Evolutionary conservation across 805 yeast genomes (phyloP), one percentile per base, ranked within the genome.

Genomic region (Candida bentonensis): DNA sequence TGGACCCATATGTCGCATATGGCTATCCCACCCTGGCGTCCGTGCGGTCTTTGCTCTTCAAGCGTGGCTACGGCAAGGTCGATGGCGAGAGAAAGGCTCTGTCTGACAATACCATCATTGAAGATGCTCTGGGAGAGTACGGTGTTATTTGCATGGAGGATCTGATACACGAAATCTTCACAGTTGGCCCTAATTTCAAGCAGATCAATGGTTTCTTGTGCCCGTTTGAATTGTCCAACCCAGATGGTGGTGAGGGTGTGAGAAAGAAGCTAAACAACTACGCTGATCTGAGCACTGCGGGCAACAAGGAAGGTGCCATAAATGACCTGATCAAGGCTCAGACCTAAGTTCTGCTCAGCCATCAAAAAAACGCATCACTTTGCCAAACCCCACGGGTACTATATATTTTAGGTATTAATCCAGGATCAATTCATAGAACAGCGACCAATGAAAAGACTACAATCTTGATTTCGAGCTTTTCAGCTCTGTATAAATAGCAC

Each of bases 131-230:
- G 63, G 95, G 95, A 70, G 74, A 84, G 74, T 86, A 77, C 82
- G 94, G 95, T 78, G 81, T 86, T 69, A 76, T 73, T 65, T 86
- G 92, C 57, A 68, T 86, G 60, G 95, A 86, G 73, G 95, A 86
- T 70, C 78, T 86, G 74, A 82, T 86, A 73, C 95, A 86, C 81
- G 95, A 86, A 77, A 81, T 86, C 64, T 80, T 74, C 84, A 78
- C 94, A 56, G 95, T 85, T 68, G 95, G 95, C 72, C 95, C 95
- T 71, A 86, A 86, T 88, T 86, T 86, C 87, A 86, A 86, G 77
- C 95, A 86, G 77, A 95, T 84, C 64, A 84, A 83, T 88, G 86
- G 85, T 94, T 86, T 86, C 79, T 78, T 86, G 73, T 85, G 94
- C 94, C 95, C 95, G 75, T 86, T 86, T 89, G 79, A 83, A 76